Conservation (phyloP, 164 flowering plant genomes). For the Vitis rupestris region DNA sequence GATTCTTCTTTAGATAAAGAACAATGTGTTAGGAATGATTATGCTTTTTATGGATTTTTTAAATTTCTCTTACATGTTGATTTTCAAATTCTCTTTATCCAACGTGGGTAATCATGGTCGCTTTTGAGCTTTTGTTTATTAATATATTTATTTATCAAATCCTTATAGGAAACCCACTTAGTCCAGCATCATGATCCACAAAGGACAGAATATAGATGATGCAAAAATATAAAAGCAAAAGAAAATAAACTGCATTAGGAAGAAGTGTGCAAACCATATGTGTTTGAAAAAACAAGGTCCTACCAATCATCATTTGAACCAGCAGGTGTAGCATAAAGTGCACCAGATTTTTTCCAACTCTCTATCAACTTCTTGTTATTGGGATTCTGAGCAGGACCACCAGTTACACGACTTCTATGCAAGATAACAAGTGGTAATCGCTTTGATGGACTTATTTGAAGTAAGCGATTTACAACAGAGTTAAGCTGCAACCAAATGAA, state of each 20-base stretch:
- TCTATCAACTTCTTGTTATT: conserved; percentile 57
- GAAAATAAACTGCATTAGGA: not conserved
- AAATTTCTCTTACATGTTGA: no score
- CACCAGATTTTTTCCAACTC: conserved; percentile 64
- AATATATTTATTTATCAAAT: no score
- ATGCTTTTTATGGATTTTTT: no score
- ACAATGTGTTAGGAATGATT: no score
- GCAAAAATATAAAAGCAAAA: not conserved
- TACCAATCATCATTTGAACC: conserved; percentile 99
- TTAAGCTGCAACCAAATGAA: conserved; percentile 53
- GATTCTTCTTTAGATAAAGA: no score
- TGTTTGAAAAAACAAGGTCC: conserved; percentile 7
- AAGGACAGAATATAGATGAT: no score
- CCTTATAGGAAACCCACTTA: no score
- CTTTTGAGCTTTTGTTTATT: no score
- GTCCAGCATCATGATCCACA: no score
- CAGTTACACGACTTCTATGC: conserved; percentile 62
- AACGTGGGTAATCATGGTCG: no score
- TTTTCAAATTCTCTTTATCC: no score
- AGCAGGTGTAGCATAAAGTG: conserved; percentile 76
- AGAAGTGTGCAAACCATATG: not conserved
- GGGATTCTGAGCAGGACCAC: conserved; percentile 63
- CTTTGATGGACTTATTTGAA: conserved; percentile 61
- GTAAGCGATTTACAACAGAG: conserved; percentile 53
- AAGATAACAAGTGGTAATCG: conserved; percentile 74